Base-by-base conservation (phyloP, 345 rosid species). In the Euphorbia tirucalli region DNA sequence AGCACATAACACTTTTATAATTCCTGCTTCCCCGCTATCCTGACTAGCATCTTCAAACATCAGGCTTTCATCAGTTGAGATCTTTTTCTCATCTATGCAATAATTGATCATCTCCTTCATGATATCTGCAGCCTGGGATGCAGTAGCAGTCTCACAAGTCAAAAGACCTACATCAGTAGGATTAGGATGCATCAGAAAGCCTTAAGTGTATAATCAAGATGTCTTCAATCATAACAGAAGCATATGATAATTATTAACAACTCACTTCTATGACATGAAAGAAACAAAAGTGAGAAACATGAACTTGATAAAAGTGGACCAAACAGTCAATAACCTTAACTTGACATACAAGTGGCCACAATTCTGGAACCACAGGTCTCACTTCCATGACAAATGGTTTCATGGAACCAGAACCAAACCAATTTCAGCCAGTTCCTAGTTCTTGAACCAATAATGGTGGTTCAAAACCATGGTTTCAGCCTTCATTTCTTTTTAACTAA, bases 61-160 rank as follows among this genome's bases (percentile, higher is more conserved):
- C 49, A 72, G 77, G 63, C 74, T 71, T 71, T 61, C 75, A 67
- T 83, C 83, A 4, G 21, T 24, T 16, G 54, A 64, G 62, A 85
- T 68, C 72, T 69, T 65, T 65, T 75, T 70, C 28, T 48, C 57
- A 81, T 87, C 83, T 4, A 89, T 32, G 75, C 74, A 78, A 74
- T 73, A 74, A 64, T 65, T 81, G 68, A 94, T 82, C 87, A 94
- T 73, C 70, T 90, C 86, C 82, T 80, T 94, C 65, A 92, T 35
- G 74, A 84, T 77, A 73, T 58, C 49, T 55, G 91, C 83, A 74
- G 90, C 88, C 70, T 81, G 84, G 32, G 89, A 84, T 79, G 98
- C 89, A 73, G 71, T 64, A 24, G 76, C 75, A 46, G 81, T 82
- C 75, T 75, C 82, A 41, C 77, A 86, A 77, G 75, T 82, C 79